Percentiles rank a stretch among this genome's conserved stretches.
These are phyloP conservation scores for Chenopodium suecicum DNA, from an alignment of 148 eudicot species.

Conservation along the genomic window DNA sequence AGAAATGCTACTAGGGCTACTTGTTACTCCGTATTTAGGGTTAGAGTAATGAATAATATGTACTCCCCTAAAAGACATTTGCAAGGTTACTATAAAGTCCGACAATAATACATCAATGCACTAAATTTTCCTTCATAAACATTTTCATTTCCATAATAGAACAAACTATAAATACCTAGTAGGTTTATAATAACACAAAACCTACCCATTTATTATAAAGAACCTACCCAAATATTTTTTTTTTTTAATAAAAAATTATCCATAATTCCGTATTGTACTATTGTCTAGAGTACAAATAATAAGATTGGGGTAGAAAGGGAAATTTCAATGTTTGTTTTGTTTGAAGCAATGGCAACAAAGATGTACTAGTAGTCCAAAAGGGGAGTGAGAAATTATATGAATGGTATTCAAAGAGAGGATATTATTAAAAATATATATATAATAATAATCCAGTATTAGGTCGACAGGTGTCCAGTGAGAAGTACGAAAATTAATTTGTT, in stretches of 20 bases:
- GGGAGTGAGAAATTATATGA: neutral
- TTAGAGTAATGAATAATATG: too few species aligned
- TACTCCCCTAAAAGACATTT: too few species aligned
- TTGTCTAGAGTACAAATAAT: neutral
- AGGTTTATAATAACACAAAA: too few species aligned
- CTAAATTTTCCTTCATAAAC: neutral
- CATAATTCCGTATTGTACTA: too few species aligned
- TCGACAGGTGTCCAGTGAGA: slow-evolving; percentile 29
- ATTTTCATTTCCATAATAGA: neutral
- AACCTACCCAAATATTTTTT: too few species aligned
- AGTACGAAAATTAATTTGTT: neutral
- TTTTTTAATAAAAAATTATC: too few species aligned
- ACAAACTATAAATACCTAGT: neutral
- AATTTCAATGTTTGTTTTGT: neutral
- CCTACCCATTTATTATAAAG: too few species aligned
- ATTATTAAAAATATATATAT: too few species aligned
- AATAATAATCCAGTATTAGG: neutral
- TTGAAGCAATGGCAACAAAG: neutral
- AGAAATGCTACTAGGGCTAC: too few species aligned
- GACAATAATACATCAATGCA: neutral
- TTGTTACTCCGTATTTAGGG: neutral
- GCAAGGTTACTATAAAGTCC: neutral
- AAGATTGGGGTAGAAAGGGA: neutral
- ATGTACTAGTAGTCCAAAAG: neutral
- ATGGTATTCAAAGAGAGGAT: neutral